phyloP scores from a whole-genome alignment of 495 filamentous ascomycete genomes.

The Copromyces sp. region DNA sequence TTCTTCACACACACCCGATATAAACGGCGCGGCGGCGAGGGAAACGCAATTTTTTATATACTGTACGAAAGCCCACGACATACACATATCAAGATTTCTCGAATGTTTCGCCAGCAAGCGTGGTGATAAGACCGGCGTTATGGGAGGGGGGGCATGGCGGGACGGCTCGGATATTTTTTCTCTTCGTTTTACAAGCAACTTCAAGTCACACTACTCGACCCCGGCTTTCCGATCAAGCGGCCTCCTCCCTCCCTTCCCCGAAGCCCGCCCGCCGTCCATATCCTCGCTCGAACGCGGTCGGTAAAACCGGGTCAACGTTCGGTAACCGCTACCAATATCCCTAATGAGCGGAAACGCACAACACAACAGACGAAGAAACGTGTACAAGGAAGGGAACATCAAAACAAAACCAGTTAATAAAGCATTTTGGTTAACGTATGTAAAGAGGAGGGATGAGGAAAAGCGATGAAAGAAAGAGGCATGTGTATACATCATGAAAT shows the following conservation, averaged over 20 bases:
- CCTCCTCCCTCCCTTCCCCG: neutral
- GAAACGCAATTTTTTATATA: slow-evolving; percentile 20
- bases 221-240: neutral
- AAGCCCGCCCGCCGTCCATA: neutral
- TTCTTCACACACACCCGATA: neutral
- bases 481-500: neutral
- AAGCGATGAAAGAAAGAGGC: neutral
- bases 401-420: neutral
- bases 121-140: slow-evolving; percentile 11
- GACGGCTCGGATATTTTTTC: slow-evolving; percentile 12
- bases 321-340: neutral
- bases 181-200: neutral
- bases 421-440: neutral
- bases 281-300: neutral
- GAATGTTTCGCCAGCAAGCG: slow-evolving; percentile 9
- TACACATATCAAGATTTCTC: slow-evolving; percentile 20
- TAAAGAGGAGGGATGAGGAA: neutral
- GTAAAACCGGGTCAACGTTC: neutral
- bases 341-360: neutral
- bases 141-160: neutral
- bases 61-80: slow-evolving; percentile 29
- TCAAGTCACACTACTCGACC: neutral
- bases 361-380: neutral
- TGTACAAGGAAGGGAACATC: neutral
- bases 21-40: slow-evolving; percentile 10